These are phyloP conservation scores for Spiraea crenata DNA, from an alignment of 331 rosid genomes.

Conservation along the genomic window DNA sequence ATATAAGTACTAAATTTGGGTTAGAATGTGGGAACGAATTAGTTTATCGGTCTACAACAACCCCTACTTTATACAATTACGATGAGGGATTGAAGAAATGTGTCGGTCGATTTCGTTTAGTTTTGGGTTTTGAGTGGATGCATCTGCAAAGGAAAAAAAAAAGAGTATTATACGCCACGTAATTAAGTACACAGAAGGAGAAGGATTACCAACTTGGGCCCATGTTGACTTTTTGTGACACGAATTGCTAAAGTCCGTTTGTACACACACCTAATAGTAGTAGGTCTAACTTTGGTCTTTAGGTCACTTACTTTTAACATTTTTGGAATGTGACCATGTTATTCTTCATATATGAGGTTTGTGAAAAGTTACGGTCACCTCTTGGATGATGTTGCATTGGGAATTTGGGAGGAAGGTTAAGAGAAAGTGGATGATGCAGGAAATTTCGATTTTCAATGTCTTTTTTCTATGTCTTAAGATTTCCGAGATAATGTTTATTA, in stretches of 20 bases:
- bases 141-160: constrained; percentile 47
- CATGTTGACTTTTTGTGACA: not conserved
- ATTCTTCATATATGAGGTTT: not conserved
- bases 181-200: constrained; percentile 22
- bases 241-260: not conserved
- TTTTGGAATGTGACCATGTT: constrained; percentile 3
- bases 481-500: too few relatives aligned
- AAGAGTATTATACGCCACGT: constrained; percentile 43
- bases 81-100: too few relatives aligned
- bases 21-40: constrained; percentile 36
- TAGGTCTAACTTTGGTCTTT: constrained; percentile 1
- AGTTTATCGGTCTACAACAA: constrained; percentile 84
- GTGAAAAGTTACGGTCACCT: not conserved
- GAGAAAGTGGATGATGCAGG: not conserved
- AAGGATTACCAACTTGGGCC: constrained; percentile 54
- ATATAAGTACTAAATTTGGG: constrained; percentile 3
- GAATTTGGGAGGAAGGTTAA: too few relatives aligned
- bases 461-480: too few relatives aligned
- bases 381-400: not conserved
- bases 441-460: not conserved
- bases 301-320: not conserved
- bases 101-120: too few relatives aligned
- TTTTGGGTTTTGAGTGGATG: constrained; percentile 40
- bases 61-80: constrained; percentile 17
- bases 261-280: constrained; percentile 9